Base-by-base conservation (phyloP, 495 filamentous ascomycete species). In the Neurospora intermedia region DNA sequence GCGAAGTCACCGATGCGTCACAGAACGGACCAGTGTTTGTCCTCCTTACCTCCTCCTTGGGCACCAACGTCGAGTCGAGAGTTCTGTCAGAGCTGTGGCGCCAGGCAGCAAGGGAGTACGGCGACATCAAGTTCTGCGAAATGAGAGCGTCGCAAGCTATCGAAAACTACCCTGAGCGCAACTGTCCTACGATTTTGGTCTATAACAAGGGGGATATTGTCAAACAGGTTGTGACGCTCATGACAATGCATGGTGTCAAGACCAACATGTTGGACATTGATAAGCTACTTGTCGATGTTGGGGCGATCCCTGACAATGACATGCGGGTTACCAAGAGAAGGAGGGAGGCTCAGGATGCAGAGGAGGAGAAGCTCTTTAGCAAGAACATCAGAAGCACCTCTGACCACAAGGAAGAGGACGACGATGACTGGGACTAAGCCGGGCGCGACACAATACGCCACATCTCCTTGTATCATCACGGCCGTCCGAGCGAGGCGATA, bases 91-190 rank as follows among this genome's bases (percentile, higher is more conserved):
- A 96, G 77, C 84, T 98, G n/a, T 99, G 96, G 95, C 85, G 91
- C 27, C 88, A 92, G 78, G 83, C 94, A 73, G 96, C 96, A 18
- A 81, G 80, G 72, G 93, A 93, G 78, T 98, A 91, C 78, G 93
- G 93, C 40, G 94, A 99, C 73, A 82, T 98, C 79, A 99, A 99
- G 82, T 99, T 99, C 84, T 98, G 94, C 80, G 93, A 99, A 82
- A 98, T 99, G 66, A 87, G 90, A 76, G 96, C 89, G 3, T 91
- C 94, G 78, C 90, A 97, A 88, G 97, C 96, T 73, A 97, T 99
- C 77, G 96, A 98, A 82, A 91, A 91, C 27, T 99, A 98, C 80
- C 96, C 96, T 18, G 96, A 98, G 78, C 87, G 87, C 70, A 98
- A 98, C 78, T 96, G 93, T 69, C 96, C 96, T 10, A 99, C 96